Evolutionary conservation across 2,329 filamentous ascomycete genomes (phyloP).

Genomic region (Elsinoe necatrix): DNA sequence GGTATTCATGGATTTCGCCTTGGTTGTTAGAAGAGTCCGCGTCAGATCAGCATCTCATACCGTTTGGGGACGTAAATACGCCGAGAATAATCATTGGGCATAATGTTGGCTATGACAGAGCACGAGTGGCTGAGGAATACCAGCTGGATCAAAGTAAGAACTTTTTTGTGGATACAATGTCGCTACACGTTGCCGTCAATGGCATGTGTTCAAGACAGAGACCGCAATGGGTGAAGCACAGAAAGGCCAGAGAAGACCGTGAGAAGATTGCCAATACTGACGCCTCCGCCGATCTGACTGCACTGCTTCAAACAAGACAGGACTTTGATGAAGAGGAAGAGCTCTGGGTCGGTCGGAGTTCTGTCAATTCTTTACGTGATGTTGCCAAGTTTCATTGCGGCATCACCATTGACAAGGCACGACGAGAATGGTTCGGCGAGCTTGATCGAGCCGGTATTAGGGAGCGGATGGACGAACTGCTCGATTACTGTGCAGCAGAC

Average conservation of each 20-base stretch:
- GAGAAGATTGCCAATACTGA: slow-evolving; percentile 69
- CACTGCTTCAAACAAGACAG: slow-evolving; percentile 56
- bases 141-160: slow-evolving; percentile 72
- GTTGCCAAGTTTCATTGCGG: slow-evolving; percentile 95
- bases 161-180: slow-evolving; percentile 95
- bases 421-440: slow-evolving; percentile 77
- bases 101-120: slow-evolving; percentile 91
- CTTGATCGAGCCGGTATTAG: slow-evolving; percentile 64
- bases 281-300: slow-evolving; percentile 60
- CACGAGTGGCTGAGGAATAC: slow-evolving; percentile 84
- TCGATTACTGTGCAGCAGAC: slow-evolving; percentile 93
- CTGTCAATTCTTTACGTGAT: slow-evolving; percentile 87
- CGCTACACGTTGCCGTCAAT: slow-evolving; percentile 91
- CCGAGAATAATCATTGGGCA: slow-evolving; percentile 81
- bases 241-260: slow-evolving; percentile 76
- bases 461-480: slow-evolving; percentile 66
- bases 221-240: slow-evolving; percentile 95
- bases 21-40: slow-evolving; percentile 82
- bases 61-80: slow-evolving; percentile 66
- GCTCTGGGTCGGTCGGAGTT: slow-evolving; percentile 89
- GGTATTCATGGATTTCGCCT: slow-evolving; percentile 96
- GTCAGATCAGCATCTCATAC: slow-evolving; percentile 71
- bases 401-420: slow-evolving; percentile 81
- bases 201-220: slow-evolving; percentile 97
- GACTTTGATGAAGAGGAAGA: slow-evolving; percentile 73